phyloP scores from a whole-genome alignment of 1,284 basidiomycete species.

The Coriolopsis trogii region DNA sequence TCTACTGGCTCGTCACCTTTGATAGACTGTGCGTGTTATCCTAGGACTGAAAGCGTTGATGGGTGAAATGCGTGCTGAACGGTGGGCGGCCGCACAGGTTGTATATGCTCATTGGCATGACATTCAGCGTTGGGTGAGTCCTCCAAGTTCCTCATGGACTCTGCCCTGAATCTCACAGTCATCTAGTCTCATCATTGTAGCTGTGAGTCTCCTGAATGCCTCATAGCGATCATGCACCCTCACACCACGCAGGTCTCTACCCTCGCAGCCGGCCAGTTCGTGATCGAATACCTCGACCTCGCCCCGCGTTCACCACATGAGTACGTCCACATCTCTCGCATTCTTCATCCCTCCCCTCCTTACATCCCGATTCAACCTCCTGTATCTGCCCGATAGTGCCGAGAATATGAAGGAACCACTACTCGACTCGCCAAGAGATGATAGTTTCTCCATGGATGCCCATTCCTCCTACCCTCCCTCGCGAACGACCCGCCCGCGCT shows the following conservation, averaged over 20 bases:
- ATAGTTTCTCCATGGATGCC: conserved; percentile 24
- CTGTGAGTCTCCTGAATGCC: conserved; percentile 41
- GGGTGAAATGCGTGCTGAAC: conserved; percentile 12
- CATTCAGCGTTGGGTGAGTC: conserved; percentile 66
- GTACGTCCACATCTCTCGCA: conserved; percentile 19
- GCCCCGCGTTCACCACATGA: conserved; percentile 11
- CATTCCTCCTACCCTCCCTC: conserved; percentile 22
- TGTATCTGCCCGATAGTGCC: conserved; percentile 16
- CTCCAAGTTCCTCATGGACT: not conserved
- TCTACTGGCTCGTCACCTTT: conserved; percentile 60
- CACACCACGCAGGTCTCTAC: conserved; percentile 39
- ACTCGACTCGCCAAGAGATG: conserved; percentile 32
- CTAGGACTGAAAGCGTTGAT: not conserved
- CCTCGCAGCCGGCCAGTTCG: conserved; percentile 56
- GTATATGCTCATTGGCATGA: conserved; percentile 76
- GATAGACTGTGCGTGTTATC: conserved; percentile 56
- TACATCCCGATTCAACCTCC: not conserved
- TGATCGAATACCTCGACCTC: conserved; percentile 49
- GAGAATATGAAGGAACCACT: conserved; percentile 40
- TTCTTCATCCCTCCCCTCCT: not conserved
- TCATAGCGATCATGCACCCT: not conserved
- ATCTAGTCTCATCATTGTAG: conserved; percentile 53
- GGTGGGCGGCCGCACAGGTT: conserved; percentile 38
- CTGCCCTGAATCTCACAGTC: not conserved
- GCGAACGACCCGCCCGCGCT: conserved; percentile 39